A percentile compares a stretch with the other conserved stretches of the same genome.
Conservation (phyloP, 306 rosid species). For the Quercus agrifolia region DNA sequence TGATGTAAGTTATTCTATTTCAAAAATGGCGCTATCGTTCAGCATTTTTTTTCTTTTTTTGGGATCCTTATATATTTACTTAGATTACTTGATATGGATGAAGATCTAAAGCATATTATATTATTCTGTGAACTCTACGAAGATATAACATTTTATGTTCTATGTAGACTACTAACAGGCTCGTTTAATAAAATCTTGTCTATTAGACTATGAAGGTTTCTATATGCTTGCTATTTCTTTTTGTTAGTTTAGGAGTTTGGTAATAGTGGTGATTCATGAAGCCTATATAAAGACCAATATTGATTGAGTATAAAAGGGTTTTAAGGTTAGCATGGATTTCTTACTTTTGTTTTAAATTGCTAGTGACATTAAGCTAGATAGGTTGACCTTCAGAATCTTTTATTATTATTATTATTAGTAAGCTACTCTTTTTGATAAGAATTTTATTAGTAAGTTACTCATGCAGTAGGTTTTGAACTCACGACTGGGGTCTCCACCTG, state of each 20-base stretch:
- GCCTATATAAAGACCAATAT: not conserved
- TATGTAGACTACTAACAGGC: too few relatives aligned
- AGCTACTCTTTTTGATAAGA: not conserved
- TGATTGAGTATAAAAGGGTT: not conserved
- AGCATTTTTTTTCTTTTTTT: not conserved
- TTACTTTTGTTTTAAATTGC: constrained; percentile 2
- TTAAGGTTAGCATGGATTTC: not conserved
- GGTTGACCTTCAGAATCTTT: not conserved
- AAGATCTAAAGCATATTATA: not conserved
- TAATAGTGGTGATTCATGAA: not conserved
- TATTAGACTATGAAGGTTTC: not conserved
- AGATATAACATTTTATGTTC: too few relatives aligned
- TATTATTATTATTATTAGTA: not conserved
- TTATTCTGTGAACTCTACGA: too few relatives aligned
- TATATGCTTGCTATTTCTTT: not conserved
- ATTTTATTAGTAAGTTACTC: too few relatives aligned
- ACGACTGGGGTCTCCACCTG: too few relatives aligned
- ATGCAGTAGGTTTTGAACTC: too few relatives aligned
- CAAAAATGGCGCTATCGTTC: not conserved
- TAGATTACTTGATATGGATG: not conserved
- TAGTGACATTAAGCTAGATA: not conserved
- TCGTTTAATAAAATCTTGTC: too few relatives aligned
- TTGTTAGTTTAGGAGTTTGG: not conserved
- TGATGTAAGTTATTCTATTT: constrained; percentile 49
- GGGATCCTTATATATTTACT: not conserved